Evolutionary conservation across 108 stramenopile genomes (phyloP).

Genomic region (Hondaea fermentalgiana): DNA sequence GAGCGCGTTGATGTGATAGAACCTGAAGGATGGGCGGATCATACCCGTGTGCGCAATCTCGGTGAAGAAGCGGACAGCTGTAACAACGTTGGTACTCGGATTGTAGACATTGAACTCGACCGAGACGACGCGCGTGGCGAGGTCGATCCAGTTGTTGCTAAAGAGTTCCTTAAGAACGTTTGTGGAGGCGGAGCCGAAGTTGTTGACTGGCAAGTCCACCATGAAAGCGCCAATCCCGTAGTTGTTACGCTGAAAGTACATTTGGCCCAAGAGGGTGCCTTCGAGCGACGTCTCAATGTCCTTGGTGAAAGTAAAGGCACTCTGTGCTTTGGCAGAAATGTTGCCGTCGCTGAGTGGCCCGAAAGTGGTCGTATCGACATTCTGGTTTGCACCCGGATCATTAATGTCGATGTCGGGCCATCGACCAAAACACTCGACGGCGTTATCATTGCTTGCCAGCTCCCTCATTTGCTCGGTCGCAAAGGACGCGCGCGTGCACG

Average conservation of each 20-base stretch:
- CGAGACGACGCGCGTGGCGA: not conserved
- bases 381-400: not conserved
- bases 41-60: not conserved
- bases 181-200: not conserved
- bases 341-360: not conserved
- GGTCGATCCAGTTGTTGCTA: not conserved
- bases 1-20: constrained; percentile 8
- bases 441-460: not conserved
- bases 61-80: not conserved
- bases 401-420: not conserved
- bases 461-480: not conserved
- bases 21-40: not conserved
- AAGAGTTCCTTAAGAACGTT: not conserved
- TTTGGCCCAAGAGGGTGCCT: not conserved
- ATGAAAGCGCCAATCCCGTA: not conserved
- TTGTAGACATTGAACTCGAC: constrained; percentile 17
- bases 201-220: not conserved
- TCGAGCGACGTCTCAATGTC: not conserved
- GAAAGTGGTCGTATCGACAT: not conserved
- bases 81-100: not conserved
- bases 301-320: not conserved
- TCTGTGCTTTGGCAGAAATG: not conserved
- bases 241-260: not conserved
- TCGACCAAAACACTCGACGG: not conserved
- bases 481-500: not conserved